Evolutionary conservation across 2,329 filamentous ascomycete genomes (phyloP), one percentile per base, ranked within the genome.

Genomic region (Elsinoe necatrix): DNA sequence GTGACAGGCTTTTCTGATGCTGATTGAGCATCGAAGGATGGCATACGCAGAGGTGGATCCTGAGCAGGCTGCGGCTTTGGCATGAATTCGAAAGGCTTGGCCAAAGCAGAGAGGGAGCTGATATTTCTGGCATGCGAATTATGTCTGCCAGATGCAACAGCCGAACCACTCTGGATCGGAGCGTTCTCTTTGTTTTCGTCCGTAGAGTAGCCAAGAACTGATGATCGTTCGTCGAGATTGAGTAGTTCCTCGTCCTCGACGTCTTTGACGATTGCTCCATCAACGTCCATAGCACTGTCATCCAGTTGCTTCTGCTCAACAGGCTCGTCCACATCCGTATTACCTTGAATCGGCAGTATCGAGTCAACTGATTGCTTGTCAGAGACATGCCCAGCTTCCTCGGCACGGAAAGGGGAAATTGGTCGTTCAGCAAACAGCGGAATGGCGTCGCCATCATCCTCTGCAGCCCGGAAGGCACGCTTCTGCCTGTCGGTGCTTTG

Each of bases 401-500:
- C 29, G 9, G 37, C 39, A 20, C 21, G 37, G 14, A 16, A 20
- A 14, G 55, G 43, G 6, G 55, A 52, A 7, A 34, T n/a, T 1
- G 59, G 59, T 59, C 75, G 73, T 57, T 72, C 72, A 7, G 89
- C 88, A 68, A 95, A 95, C 54, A 82, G 76, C 20, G 87, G 85
- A 21, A 92, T 83, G 51, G 85, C 80, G 63, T 95, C 84, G 16
- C 81, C 85, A 64, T 87, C 84, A 54, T 79, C 80, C 37, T 79
- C 81, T 16, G 77, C 80, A 45, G 72, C 77, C 58, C 81, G 83
- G 62, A 84, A 83, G 61, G 82, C 83, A 67, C 90, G 83, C 77
- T 95, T 96, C 65, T 84, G 75, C 39, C 89, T 83, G 20, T 82
- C 82, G 58, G 85, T 80, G 57, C 75, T 76, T 60, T 87, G 82